Conservation (phyloP, 768 basidiomycete genomes). For the Serendipita sp. region DNA sequence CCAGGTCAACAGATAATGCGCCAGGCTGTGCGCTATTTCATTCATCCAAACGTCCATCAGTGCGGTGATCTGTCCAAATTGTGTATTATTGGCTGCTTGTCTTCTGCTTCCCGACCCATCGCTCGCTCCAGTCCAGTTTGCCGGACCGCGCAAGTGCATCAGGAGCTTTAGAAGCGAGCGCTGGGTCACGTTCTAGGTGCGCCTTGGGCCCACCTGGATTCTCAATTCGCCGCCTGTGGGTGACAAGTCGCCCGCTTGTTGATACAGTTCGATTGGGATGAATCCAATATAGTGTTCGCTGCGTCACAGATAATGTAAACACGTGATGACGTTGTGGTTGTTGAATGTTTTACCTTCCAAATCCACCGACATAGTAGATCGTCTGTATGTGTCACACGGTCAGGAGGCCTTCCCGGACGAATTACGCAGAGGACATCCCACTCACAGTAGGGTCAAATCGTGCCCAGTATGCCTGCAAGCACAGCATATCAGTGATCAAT, state of each 20-base stretch:
- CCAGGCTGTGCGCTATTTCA: too few relatives aligned
- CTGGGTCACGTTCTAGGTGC: neutral
- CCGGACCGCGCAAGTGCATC: too few relatives aligned
- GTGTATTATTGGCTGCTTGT: too few relatives aligned
- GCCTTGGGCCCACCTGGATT: neutral
- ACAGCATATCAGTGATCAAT: neutral
- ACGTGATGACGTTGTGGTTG: neutral
- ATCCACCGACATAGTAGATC: constrained; percentile 39
- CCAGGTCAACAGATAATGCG: too few relatives aligned
- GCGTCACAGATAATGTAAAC: neutral
- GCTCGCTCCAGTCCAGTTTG: too few relatives aligned
- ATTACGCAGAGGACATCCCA: neutral
- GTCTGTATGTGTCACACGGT: constrained; percentile 18
- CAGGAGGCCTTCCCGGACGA: neutral
- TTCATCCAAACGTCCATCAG: too few relatives aligned
- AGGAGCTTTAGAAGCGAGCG: neutral
- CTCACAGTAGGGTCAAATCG: constrained; percentile 37
- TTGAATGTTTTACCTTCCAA: constrained; percentile 25
- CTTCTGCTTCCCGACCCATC: too few relatives aligned
- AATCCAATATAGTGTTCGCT: constrained; percentile 36
- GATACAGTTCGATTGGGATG: constrained; percentile 32
- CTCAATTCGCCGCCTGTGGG: neutral
- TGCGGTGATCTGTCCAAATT: too few relatives aligned
- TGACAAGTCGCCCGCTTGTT: constrained; percentile 9
- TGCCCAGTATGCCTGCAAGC: constrained; percentile 35